Conservation (phyloP, 352 stramenopile genomes). For the Pythium brassicae region DNA sequence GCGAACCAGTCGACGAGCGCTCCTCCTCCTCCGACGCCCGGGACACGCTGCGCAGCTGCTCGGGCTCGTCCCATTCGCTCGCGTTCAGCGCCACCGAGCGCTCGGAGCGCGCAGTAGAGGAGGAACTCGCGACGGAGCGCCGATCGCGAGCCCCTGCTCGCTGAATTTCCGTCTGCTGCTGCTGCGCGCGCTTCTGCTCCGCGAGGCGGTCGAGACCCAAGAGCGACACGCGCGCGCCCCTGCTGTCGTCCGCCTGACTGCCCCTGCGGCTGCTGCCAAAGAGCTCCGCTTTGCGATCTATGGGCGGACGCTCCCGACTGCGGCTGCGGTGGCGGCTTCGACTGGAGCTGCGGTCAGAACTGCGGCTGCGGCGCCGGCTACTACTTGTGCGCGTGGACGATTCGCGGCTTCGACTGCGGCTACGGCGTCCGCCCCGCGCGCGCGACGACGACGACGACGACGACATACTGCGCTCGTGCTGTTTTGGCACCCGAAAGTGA, state of each 20-base stretch:
- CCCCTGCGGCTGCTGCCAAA: constrained; percentile 22
- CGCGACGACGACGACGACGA: constrained; percentile 1
- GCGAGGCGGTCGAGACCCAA: constrained; percentile 63
- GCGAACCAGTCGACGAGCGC: background rate
- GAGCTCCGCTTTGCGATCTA: constrained; percentile 17
- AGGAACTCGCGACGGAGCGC: constrained; percentile 11
- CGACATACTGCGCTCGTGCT: constrained; percentile 11
- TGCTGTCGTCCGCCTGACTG: background rate
- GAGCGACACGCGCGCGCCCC: constrained; percentile 21
- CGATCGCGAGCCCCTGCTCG: background rate
- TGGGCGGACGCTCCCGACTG: constrained; percentile 4
- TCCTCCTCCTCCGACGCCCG: background rate
- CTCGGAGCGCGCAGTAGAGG: constrained; percentile 24
- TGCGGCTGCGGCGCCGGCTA: constrained; percentile 5
- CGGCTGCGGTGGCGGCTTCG: constrained; percentile 13
- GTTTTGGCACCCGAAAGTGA: no score
- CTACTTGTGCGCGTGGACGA: constrained; percentile 1
- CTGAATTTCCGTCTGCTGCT: constrained; percentile 1
- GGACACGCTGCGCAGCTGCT: constrained; percentile 56
- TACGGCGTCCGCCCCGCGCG: constrained; percentile 8
- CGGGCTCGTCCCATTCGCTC: constrained; percentile 77
- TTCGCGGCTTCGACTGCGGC: constrained; percentile 20
- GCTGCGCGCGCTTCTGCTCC: constrained; percentile 43
- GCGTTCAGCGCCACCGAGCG: constrained; percentile 29
- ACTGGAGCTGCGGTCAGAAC: background rate